A percentile compares a stretch with the other conserved stretches of the same genome.
Evolutionary conservation across 2,329 filamentous ascomycete species (phyloP).

Genomic region (Gyromitra esculenta): DNA sequence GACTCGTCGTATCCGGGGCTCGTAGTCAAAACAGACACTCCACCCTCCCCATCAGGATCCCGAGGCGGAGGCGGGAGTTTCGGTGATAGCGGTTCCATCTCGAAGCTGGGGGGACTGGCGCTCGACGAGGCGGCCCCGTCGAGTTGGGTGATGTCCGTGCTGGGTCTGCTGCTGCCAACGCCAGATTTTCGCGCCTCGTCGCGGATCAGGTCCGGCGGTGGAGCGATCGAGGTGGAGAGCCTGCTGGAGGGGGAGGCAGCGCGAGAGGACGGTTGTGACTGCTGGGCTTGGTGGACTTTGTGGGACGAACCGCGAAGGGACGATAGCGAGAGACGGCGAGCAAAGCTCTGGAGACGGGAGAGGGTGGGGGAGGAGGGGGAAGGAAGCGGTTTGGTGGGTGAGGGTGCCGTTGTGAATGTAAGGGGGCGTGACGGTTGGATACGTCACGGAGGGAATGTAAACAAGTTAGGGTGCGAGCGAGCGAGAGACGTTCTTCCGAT

Average conservation of each 20-base stretch:
- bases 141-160: conserved; percentile 16
- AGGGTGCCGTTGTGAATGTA: conserved; percentile 46
- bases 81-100: conserved; percentile 48
- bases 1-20: conserved; percentile 38
- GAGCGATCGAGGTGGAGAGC: conserved; percentile 1
- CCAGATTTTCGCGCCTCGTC: conserved; percentile 21
- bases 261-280: conserved; percentile 16
- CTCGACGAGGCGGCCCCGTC: conserved; percentile 28
- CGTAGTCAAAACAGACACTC: conserved; percentile 22
- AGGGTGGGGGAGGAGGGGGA: conserved; percentile 42
- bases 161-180: conserved; percentile 15
- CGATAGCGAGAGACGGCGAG: conserved; percentile 43
- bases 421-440: conserved; percentile 43
- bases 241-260: conserved; percentile 22
- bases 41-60: conserved; percentile 34
- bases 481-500: background rate
- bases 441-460: conserved; percentile 46
- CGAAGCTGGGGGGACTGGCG: conserved; percentile 7
- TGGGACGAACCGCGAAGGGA: conserved; percentile 37
- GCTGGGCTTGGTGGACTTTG: conserved; percentile 32
- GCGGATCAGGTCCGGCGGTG: background rate
- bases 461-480: conserved; percentile 17
- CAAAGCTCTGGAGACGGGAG: conserved; percentile 45
- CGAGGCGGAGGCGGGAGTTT: conserved; percentile 33
- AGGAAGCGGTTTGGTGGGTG: conserved; percentile 33